Evolutionary conservation across 108 stramenopile species (phyloP).

Genomic region (Halocafeteria seosinensis): DNA sequence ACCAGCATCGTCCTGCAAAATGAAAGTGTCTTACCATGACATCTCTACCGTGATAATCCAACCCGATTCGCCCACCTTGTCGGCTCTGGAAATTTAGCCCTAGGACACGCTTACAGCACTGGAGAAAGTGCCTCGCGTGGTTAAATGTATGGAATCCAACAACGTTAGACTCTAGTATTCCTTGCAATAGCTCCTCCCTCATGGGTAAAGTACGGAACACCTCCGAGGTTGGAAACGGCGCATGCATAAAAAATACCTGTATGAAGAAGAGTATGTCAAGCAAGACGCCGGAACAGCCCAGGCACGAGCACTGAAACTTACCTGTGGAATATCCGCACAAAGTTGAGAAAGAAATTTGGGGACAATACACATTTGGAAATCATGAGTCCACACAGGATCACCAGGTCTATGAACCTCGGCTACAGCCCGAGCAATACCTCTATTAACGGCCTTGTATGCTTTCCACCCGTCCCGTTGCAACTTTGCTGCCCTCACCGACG

Average conservation of each 20-base stretch:
- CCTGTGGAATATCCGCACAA: background rate
- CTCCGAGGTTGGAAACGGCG: slow-evolving; percentile 93
- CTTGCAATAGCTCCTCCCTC: slow-evolving; percentile 71
- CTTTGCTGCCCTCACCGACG: no score
- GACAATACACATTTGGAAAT: slow-evolving; percentile 87
- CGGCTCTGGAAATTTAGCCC: slow-evolving; percentile 66
- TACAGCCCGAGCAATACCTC: slow-evolving; percentile 27
- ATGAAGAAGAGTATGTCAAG: slow-evolving; percentile 16
- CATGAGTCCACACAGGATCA: slow-evolving; percentile 90
- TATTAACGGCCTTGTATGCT: background rate
- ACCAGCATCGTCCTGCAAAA: no score
- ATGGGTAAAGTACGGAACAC: slow-evolving; percentile 86
- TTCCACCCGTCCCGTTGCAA: background rate
- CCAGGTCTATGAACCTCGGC: slow-evolving; percentile 37
- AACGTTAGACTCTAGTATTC: slow-evolving; percentile 89
- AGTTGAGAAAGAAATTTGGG: slow-evolving; percentile 49
- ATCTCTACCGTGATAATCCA: slow-evolving; percentile 63
- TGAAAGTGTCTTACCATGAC: no score
- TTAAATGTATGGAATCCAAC: slow-evolving; percentile 99
- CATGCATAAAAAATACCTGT: slow-evolving; percentile 90
- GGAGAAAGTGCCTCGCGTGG: slow-evolving; percentile 96
- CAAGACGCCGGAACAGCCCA: background rate
- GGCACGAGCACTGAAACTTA: no score
- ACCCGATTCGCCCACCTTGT: slow-evolving; percentile 75
- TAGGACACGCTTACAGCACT: slow-evolving; percentile 87